phyloP scores from a whole-genome alignment of 352 stramenopile genomes.

The Globisporangium spinosum region DNA sequence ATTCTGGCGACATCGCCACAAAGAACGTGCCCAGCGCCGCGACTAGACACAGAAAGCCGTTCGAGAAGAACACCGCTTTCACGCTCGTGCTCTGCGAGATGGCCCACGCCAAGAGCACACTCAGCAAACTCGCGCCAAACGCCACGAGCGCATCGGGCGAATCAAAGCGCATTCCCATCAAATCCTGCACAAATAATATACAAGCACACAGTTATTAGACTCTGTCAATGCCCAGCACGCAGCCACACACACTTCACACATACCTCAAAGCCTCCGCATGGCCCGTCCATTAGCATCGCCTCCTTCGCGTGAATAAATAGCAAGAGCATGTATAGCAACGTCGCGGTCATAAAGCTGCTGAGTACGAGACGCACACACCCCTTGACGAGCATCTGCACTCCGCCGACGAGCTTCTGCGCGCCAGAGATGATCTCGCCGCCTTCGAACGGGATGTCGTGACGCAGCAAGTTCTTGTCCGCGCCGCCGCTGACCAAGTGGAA shows the following conservation, averaged over 20 bases:
- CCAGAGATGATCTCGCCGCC: conserved; percentile 51
- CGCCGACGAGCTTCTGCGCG: conserved; percentile 28
- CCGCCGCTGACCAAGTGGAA: conserved; percentile 66
- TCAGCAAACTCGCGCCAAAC: conserved; percentile 31
- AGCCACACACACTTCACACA: conserved; percentile 4
- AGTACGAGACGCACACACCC: conserved; percentile 42
- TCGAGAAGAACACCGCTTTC: conserved; percentile 65
- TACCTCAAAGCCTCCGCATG: conserved; percentile 54
- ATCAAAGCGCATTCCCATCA: conserved; percentile 49
- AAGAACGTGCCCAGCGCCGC: conserved; percentile 50
- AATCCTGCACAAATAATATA: conserved; percentile 27
- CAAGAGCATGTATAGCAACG: conserved; percentile 67
- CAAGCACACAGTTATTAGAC: conserved; percentile 8
- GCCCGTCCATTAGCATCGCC: conserved; percentile 42
- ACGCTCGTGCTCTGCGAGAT: conserved; percentile 35
- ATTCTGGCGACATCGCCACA: conserved; percentile 55
- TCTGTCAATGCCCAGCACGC: not conserved
- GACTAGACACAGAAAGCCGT: conserved; percentile 56
- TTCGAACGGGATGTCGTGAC: conserved; percentile 57
- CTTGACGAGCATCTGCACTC: conserved; percentile 29
- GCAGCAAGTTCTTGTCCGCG: conserved; percentile 70
- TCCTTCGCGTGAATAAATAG: conserved; percentile 76
- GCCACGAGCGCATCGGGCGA: conserved; percentile 50
- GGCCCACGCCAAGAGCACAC: conserved; percentile 38
- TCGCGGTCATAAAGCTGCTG: conserved; percentile 39